A percentile compares a stretch with the other conserved stretches of the same genome.
Evolutionary conservation across 2,329 filamentous ascomycete species (phyloP).

Genomic region (Aureobasidium sp.): DNA sequence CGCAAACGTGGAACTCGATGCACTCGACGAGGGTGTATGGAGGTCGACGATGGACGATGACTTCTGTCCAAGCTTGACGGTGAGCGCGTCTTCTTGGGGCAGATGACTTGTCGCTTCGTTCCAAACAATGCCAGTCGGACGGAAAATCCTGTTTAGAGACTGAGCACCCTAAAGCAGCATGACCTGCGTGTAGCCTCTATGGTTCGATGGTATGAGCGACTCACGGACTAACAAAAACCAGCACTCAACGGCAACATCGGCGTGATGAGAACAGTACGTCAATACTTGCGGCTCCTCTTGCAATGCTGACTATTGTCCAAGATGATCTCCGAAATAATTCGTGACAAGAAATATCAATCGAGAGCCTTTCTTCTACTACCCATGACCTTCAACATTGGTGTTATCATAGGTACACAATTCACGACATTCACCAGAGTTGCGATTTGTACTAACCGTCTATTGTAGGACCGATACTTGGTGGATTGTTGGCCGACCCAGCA

Average conservation of each 20-base stretch:
- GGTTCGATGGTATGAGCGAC: background rate
- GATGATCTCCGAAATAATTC: conserved; percentile 64
- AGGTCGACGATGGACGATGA: background rate
- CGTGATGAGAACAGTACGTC: conserved; percentile 54
- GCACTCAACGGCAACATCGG: conserved; percentile 64
- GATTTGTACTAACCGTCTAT: background rate
- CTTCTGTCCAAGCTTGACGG: background rate
- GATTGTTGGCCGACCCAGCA: conserved; percentile 59
- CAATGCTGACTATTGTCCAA: background rate
- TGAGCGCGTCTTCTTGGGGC: background rate
- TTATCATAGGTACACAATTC: conserved; percentile 30
- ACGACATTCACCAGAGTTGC: background rate
- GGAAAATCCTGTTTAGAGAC: background rate
- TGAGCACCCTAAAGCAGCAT: background rate
- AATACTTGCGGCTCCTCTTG: background rate
- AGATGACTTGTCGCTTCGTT: background rate
- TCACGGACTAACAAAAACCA: background rate
- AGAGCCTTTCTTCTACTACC: conserved; percentile 52
- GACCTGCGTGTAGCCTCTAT: background rate
- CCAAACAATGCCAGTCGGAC: background rate
- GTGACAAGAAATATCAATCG: conserved; percentile 53
- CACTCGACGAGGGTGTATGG: background rate
- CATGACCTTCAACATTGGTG: conserved; percentile 59
- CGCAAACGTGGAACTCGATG: background rate
- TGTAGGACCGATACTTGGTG: conserved; percentile 47